A percentile compares a stretch with the other conserved stretches of the same genome.
Conservation (phyloP, 345 rosid genomes). For the Hirschfeldia incana region DNA sequence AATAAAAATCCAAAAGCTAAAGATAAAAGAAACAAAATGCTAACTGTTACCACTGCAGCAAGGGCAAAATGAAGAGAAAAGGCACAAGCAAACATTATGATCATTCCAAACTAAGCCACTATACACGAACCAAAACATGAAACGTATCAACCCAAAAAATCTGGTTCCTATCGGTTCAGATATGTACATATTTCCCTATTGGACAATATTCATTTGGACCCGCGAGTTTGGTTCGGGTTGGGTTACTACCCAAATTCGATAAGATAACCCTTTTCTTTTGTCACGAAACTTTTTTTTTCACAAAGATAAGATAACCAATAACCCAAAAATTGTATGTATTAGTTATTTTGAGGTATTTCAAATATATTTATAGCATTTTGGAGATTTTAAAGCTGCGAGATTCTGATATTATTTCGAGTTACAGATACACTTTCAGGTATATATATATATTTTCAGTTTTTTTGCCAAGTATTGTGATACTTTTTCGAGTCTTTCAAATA, state of each 20-base stretch:
- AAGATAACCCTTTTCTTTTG: too few relatives aligned
- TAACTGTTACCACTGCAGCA: conserved; percentile 17
- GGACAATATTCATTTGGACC: too few relatives aligned
- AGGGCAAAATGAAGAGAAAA: too few relatives aligned
- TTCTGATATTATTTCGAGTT: neutral
- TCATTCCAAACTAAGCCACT: conserved; percentile 55
- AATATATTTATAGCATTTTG: neutral
- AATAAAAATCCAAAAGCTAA: neutral
- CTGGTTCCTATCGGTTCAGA: neutral
- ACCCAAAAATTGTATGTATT: neutral
- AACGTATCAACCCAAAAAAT: neutral
- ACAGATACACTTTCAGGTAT: neutral
- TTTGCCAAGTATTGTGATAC: too few relatives aligned
- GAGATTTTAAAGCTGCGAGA: neutral
- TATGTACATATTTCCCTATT: too few relatives aligned
- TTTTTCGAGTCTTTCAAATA: neutral
- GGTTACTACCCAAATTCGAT: neutral
- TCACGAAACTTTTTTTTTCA: too few relatives aligned
- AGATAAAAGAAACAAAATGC: conserved; percentile 12
- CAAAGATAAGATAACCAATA: neutral
- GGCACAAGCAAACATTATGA: conserved; percentile 84
- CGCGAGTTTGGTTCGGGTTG: neutral
- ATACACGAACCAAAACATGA: neutral
- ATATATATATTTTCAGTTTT: too few relatives aligned
- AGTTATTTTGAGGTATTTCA: neutral